A percentile compares a stretch with the other conserved stretches of the same genome.
Evolutionary conservation across 2,329 filamentous ascomycete genomes (phyloP).

Genomic region (Fusarium austroafricanum): DNA sequence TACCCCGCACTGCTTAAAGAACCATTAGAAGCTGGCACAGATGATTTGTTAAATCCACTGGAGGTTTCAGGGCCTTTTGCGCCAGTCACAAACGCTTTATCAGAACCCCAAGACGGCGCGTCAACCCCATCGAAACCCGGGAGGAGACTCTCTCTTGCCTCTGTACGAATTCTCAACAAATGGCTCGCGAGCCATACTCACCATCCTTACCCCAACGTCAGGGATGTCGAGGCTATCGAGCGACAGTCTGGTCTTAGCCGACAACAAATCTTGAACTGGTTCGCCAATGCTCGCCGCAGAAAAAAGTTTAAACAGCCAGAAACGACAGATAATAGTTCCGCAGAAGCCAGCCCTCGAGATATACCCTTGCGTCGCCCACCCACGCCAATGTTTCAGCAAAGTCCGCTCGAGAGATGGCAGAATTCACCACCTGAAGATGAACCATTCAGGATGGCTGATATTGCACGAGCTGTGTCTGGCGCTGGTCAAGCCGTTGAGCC

Average conservation of each 20-base stretch:
- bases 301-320: constrained; percentile 63
- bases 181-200: constrained; percentile 81
- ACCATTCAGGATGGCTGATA: constrained; percentile 46
- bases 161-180: constrained; percentile 31
- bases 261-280: constrained; percentile 87
- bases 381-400: constrained; percentile 59
- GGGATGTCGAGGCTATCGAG: constrained; percentile 81
- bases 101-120: no score
- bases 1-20: not conserved
- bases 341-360: not conserved
- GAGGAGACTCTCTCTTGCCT: constrained; percentile 28
- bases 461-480: constrained; percentile 41
- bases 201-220: constrained; percentile 85
- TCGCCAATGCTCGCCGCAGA: constrained; percentile 84
- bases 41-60: accelerated
- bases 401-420: constrained; percentile 49
- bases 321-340: not conserved
- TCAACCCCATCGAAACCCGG: constrained; percentile 15
- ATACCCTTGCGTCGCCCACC: constrained; percentile 40
- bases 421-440: constrained; percentile 50
- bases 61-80: accelerated
- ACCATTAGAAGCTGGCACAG: accelerated
- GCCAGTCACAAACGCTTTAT: not conserved
- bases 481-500: not conserved
- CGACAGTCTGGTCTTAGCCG: constrained; percentile 79